Conservation (phyloP, 257 asterid genomes). For the Solanum ossicruentum region DNA sequence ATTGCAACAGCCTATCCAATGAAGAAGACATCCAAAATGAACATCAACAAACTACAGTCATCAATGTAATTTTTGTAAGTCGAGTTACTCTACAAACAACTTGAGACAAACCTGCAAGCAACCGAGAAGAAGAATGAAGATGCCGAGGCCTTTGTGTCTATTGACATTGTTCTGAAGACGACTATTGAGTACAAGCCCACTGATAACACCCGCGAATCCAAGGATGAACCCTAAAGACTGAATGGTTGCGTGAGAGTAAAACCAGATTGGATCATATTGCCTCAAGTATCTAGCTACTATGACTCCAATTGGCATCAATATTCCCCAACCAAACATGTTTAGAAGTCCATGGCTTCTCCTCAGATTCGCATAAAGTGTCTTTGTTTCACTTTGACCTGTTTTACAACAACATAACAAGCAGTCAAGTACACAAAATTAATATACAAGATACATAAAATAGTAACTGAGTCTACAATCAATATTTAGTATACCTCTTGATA, state of each 20-base stretch:
- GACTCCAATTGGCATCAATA: constrained; percentile 62
- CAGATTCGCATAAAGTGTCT: constrained; percentile 23
- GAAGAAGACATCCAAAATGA: neutral
- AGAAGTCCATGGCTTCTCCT: constrained; percentile 61
- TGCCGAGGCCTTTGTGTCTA: constrained; percentile 66
- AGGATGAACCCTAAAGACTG: constrained; percentile 58
- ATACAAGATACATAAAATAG: neutral
- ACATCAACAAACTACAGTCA: neutral
- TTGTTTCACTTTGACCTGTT: constrained; percentile 44
- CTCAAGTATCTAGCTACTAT: constrained; percentile 71
- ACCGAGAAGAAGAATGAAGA: constrained; percentile 48
- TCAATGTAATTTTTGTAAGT: neutral
- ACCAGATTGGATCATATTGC: constrained; percentile 79
- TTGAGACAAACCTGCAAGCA: constrained; percentile 61
- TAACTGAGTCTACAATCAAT: neutral
- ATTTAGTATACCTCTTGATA: neutral
- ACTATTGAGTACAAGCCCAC: constrained; percentile 51
- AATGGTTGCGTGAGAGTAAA: constrained; percentile 43
- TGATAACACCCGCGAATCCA: constrained; percentile 54
- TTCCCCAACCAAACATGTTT: constrained; percentile 85
- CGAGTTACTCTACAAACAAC: neutral
- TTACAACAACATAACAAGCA: neutral
- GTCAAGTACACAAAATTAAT: neutral
- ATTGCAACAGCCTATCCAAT: constrained; percentile 46
- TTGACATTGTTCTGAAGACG: constrained; percentile 33